Percentiles rank a stretch among this genome's conserved stretches.
These are phyloP conservation scores for Proliferodiscus dingleyae DNA, from an alignment of 2,329 filamentous ascomycete species.

Conservation along the genomic window DNA sequence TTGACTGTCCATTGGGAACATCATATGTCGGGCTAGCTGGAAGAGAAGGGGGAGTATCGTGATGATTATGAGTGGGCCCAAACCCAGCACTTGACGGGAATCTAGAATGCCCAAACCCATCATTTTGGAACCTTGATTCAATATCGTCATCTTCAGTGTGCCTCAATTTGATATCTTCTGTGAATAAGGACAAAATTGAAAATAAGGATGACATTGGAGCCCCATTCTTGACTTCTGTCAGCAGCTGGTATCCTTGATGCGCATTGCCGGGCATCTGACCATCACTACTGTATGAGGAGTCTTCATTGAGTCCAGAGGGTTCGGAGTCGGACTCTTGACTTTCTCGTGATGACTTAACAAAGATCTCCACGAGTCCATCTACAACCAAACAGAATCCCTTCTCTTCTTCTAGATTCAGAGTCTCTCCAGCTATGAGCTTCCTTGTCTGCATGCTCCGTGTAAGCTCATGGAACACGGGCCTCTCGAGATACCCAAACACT, in stretches of 20 bases:
- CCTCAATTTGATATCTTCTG: conserved; percentile 82
- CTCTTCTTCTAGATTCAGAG: conserved; percentile 90
- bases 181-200: conserved; percentile 94
- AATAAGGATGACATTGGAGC: conserved; percentile 98
- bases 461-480: conserved; percentile 95
- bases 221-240: conserved; percentile 96
- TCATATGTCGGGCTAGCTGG: conserved; percentile 30
- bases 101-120: conserved; percentile 26
- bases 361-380: conserved; percentile 93
- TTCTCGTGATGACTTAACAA: conserved; percentile 79
- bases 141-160: conserved; percentile 54
- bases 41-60: conserved; percentile 29
- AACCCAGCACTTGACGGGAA: conserved; percentile 25
- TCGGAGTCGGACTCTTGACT: conserved; percentile 38
- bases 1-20: conserved; percentile 38
- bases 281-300: conserved; percentile 63
- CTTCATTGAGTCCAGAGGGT: conserved; percentile 36
- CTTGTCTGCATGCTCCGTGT: conserved; percentile 97
- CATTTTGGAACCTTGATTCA: conserved; percentile 34
- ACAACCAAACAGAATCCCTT: conserved; percentile 98
- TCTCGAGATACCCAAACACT: conserved; percentile 94
- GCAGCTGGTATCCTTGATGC: conserved; percentile 84
- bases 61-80: conserved; percentile 22
- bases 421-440: conserved; percentile 94
- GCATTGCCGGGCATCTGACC: conserved; percentile 54